Evolutionary conservation across 129 eudicot species (phyloP).

Genomic region (Flaveria brownii): DNA sequence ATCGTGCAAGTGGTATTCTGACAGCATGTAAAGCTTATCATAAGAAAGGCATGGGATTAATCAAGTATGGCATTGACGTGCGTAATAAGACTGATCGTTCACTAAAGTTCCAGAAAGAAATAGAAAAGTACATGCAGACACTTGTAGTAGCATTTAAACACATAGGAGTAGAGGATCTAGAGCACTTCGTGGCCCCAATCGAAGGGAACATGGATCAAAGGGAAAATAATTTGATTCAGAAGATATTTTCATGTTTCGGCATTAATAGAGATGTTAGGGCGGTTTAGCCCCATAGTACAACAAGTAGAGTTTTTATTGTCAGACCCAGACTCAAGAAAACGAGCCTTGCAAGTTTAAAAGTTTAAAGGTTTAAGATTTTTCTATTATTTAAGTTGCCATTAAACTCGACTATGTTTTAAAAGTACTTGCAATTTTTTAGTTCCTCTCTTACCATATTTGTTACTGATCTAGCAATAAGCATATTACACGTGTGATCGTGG

Average conservation of each 20-base stretch:
- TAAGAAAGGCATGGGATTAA: constrained; percentile 57
- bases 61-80: constrained; percentile 48
- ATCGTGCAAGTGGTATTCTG: constrained; percentile 52
- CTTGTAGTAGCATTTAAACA: constrained; percentile 52
- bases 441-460: no score
- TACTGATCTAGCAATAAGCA: background rate
- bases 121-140: constrained; percentile 37
- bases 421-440: no score
- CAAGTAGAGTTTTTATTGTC: no score
- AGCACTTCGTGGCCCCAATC: constrained; percentile 35
- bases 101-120: constrained; percentile 30
- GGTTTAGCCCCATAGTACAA: background rate
- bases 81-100: constrained; percentile 45
- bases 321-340: no score
- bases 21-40: constrained; percentile 61
- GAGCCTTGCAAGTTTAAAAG: no score
- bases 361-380: no score
- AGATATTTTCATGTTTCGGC: constrained; percentile 27
- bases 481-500: background rate
- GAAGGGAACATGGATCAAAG: background rate
- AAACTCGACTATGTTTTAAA: no score
- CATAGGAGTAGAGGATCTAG: constrained; percentile 56
- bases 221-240: constrained; percentile 28
- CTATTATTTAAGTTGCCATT: no score
- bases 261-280: background rate